phyloP scores from a whole-genome alignment of 163 green algal genomes.

The Scenedesmus sp. region DNA sequence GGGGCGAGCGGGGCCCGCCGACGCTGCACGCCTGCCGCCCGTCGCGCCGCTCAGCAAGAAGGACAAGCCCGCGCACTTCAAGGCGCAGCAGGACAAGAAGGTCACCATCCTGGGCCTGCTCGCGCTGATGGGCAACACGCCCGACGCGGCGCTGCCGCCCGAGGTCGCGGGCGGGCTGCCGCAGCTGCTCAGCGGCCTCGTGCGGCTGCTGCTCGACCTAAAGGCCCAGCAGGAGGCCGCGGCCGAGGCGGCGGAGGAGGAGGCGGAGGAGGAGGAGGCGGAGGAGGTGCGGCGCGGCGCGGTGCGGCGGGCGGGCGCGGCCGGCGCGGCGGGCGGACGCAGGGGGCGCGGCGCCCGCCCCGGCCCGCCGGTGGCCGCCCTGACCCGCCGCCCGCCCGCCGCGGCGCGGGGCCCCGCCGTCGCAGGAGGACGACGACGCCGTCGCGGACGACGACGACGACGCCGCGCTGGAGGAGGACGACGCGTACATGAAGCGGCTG shows the following conservation, averaged over 20 bases:
- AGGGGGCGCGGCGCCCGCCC: not conserved
- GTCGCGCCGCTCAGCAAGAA: slow-evolving; percentile 27
- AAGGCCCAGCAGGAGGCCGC: slow-evolving; percentile 50
- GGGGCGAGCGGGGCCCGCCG: no score
- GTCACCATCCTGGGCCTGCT: slow-evolving; percentile 80
- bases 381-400: no score
- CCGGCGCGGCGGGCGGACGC: not conserved
- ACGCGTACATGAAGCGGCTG: slow-evolving; percentile 51
- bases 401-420: no score
- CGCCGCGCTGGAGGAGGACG: slow-evolving; percentile 50
- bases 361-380: not conserved
- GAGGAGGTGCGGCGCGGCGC: not conserved
- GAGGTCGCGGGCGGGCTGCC: slow-evolving; percentile 69
- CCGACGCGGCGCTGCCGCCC: slow-evolving; percentile 64
- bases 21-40: no score
- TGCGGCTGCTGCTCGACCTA: slow-evolving; percentile 71
- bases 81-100: slow-evolving; percentile 83
- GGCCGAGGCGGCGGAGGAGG: slow-evolving; percentile 42
- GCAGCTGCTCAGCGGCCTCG: slow-evolving; percentile 66
- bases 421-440: slow-evolving; percentile 49
- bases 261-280: slow-evolving; percentile 12
- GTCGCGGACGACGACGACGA: slow-evolving; percentile 46
- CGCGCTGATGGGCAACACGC: slow-evolving; percentile 64
- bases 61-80: slow-evolving; percentile 75
- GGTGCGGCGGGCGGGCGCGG: not conserved